Base-by-base conservation (phyloP, 1,284 basidiomycete genomes). In the Salmacisia buchloeana region DNA sequence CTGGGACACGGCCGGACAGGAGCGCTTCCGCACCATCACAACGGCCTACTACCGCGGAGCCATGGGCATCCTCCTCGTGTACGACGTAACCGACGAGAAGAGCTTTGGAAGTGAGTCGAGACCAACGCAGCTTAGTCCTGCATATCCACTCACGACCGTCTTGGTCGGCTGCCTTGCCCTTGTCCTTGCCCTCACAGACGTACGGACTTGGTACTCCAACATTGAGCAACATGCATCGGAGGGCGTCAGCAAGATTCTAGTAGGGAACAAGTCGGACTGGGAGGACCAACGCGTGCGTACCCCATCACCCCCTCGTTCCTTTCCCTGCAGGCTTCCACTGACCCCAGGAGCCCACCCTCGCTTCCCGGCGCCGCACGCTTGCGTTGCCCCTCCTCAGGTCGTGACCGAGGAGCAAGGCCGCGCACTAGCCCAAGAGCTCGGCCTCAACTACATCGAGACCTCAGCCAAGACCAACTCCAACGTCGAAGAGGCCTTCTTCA, bases 1-100 rank as follows among this genome's bases (percentile, higher is more conserved):
- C 34, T 97, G 93, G 93, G 93, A 97, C 81, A 98, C 96, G 65
- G 96, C 96, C 58, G 94, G 96, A 43, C 96, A 98, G 84, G 96
- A 99, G 83, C 89, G 96, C 39, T 99, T 99, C 85, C 86, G 94
- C 77, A 98, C 96, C 49, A 99, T 99, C 82, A 98, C 96, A 46
- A 97, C 94, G 9, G 94, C 96, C n/a, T 99, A 99, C 83, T 99
- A 99, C 84, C 89, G 96, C 73, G 96, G 96, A 52, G 96, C 96
- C 18, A 98, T 98, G 94, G 96, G 96, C 61, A 99, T 98, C 77
- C 84, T 99, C 62, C 86, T 99, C 64, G 94, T 98, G 4, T 99
- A 97, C 82, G 96, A 98, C 80, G 93, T 98, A 43, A 98, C 96
- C 33, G 94, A 98, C 81, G 92, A 97, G 82, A 88, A 91, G 75